Evolutionary conservation across 495 filamentous ascomycete species (phyloP), one percentile per base, ranked within the genome.

Genomic region (Staphylotrichum longicolle): DNA sequence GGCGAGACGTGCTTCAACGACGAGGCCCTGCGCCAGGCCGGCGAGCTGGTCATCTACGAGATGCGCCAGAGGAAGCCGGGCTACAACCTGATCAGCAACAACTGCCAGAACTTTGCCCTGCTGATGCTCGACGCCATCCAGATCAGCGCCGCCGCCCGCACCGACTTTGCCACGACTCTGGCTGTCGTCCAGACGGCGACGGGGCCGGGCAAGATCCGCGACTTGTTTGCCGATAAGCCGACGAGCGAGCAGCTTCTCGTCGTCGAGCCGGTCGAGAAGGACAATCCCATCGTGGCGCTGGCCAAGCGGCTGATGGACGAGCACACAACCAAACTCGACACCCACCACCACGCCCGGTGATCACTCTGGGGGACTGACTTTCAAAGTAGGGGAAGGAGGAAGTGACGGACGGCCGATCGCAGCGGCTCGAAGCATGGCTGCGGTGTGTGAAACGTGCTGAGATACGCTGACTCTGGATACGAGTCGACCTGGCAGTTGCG

Each of bases 51-150:
- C 30, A 80, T 80, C 47, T 68, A 71, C 41, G 66, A 73, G 57
- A 79, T 80, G 72, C 62, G 77, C 41, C 53, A 58, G 27, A 73
- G 67, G 54, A 66, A 70, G 51, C 64, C 75, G 2, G 75, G 64
- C 10, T 80, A 80, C 69, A 77, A 78, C 62, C 63, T 80, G 40
- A 78, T 80, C 65, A 73, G 65, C 54, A 80, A 80, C 63, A 80
- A 80, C 70, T 80, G 78, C 63, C 78, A 80, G 65, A 79, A 74
- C 56, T 80, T 72, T 59, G 77, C 75, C 4, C 55, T 77, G n/a
- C 52, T 63, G 33, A 61, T 80, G 57, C 66, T 80, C 32, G 72
- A 80, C 48, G 74, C 74, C 42, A 76, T 80, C 40, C 72, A 78
- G 62, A 63, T 75, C 55, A 73, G 76, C 7, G 49, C 30, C 6